Percentiles rank a stretch among this genome's conserved stretches.
Conservation (phyloP, 371 early-diverging fungal genomes). For the Syncephalis plumigaleata region DNA sequence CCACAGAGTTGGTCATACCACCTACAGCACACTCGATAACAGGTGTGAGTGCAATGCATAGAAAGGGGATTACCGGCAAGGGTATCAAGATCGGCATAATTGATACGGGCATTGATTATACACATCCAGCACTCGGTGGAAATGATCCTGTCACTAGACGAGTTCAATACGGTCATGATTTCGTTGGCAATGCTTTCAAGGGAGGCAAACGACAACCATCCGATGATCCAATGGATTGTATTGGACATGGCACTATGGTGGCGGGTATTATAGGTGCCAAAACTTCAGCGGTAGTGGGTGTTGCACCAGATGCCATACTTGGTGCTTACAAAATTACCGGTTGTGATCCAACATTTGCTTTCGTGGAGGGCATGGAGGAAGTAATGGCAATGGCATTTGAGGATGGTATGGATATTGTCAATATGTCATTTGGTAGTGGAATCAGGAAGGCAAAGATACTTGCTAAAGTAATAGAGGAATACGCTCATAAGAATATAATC, state of each 20-base stretch:
- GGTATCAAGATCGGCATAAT: constrained; percentile 47
- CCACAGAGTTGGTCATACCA: too few relatives aligned
- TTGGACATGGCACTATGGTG: constrained; percentile 47
- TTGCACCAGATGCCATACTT: constrained; percentile 24
- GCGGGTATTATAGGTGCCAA: constrained; percentile 19
- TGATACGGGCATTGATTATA: constrained; percentile 38
- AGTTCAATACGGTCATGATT: constrained; percentile 25
- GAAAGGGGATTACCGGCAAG: constrained; percentile 15
- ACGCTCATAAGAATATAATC: too few relatives aligned
- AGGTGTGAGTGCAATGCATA: neutral
- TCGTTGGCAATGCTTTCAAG: constrained; percentile 27
- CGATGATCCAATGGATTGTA: constrained; percentile 34
- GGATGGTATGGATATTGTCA: constrained; percentile 47
- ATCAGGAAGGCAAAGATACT: too few relatives aligned
- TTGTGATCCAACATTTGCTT: constrained; percentile 46
- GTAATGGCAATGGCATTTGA: constrained; percentile 48
- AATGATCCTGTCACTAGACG: constrained; percentile 28
- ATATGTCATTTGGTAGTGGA: constrained; percentile 33
- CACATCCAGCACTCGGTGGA: constrained; percentile 52
- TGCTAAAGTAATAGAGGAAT: too few relatives aligned
- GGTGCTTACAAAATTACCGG: constrained; percentile 60
- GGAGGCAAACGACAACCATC: constrained; percentile 13
- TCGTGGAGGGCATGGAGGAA: constrained; percentile 47
- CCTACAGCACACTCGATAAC: too few relatives aligned
- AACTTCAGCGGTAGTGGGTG: constrained; percentile 11